phyloP scores from a whole-genome alignment of 2,329 filamentous ascomycete genomes.

The Ophiosphaerella herpotricha region DNA sequence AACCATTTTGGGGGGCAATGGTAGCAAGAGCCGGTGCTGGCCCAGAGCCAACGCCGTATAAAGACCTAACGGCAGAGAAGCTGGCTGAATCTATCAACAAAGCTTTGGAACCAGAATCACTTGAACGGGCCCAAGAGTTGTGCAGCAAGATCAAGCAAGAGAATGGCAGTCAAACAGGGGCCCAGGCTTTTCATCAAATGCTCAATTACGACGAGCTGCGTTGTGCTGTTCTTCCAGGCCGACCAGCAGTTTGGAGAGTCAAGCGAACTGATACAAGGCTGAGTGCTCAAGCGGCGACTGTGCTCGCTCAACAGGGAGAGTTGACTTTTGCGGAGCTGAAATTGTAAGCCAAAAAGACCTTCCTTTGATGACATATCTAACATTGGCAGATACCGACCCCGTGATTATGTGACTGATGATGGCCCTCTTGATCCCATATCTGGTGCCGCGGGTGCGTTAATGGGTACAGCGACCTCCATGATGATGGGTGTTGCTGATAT shows the following conservation, averaged over 20 bases:
- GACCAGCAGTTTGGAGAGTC: slow-evolving; percentile 46
- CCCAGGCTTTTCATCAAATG: slow-evolving; percentile 46
- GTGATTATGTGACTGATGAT: slow-evolving; percentile 47
- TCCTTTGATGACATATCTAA: slow-evolving; percentile 8
- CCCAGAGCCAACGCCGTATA: slow-evolving; percentile 46
- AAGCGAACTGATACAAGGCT: slow-evolving; percentile 44
- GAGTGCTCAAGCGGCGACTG: slow-evolving; percentile 45
- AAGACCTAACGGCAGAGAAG: slow-evolving; percentile 46
- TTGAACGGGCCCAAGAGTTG: slow-evolving; percentile 44
- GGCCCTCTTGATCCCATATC: slow-evolving; percentile 48
- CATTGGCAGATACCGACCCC: slow-evolving; percentile 37
- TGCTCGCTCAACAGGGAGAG: slow-evolving; percentile 44
- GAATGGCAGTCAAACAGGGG: slow-evolving; percentile 43
- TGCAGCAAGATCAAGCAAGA: slow-evolving; percentile 45
- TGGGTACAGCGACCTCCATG: slow-evolving; percentile 82
- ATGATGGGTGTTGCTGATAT: slow-evolving; percentile 81
- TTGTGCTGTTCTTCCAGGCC: slow-evolving; percentile 38
- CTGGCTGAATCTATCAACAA: slow-evolving; percentile 46
- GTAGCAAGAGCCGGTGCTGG: slow-evolving; percentile 48
- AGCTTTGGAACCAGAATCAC: slow-evolving; percentile 43
- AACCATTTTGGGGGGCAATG: slow-evolving; percentile 51
- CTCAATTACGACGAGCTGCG: slow-evolving; percentile 45
- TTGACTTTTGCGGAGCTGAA: slow-evolving; percentile 45
- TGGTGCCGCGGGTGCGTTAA: slow-evolving; percentile 70
- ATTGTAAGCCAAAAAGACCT: slow-evolving; percentile 31